Base-by-base conservation (phyloP, 768 basidiomycete species). In the Lactarius indigo region DNA sequence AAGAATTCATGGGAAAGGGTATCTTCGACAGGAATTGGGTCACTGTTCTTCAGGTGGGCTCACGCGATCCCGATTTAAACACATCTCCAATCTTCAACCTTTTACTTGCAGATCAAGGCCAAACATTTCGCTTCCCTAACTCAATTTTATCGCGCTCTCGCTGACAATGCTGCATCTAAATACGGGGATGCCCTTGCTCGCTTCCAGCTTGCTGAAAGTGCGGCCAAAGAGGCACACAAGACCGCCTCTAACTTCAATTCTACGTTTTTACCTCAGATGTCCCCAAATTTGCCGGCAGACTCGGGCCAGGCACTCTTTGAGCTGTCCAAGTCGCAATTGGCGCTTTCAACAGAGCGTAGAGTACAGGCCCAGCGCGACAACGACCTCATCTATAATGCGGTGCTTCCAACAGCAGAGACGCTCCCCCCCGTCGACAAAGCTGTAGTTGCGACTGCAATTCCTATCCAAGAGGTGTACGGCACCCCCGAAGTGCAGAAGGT, bases 11-110 rank as follows among this genome's bases (percentile, higher is more conserved):
- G 82, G 94, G 93, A 5, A 97, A 97, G 76, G 94, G 94, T 2
- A 90, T 98, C 63, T 91, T 99, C 75, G 94, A 98, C 74, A 79
- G 95, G 31, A 94, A 94, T 72, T 99, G 96, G 96, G 84, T 96
- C 6, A 89, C 88, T 1, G 77, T 98, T 23, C 78, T 96, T 44
- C 91, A 93, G 82, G 93, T 89, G 72, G 39, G 80, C 75, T 8
- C 31, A 5, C 31, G 23, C 42, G 17, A 56, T 20, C 5, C 59
- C 20, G 33, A 8, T 26, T 18, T 28, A 61, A 30, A 47, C 39
- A 59, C 18, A 39, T 59, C 58, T 23, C 61, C 20, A 15, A 54
- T 70, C 28, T 44, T 15, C 60, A n/a, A 68, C 20, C 23, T 65
- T 9, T 26, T 28, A 52, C 37, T 0, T 28, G n/a, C 74, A 96